phyloP scores from a whole-genome alignment of 306 rosid genomes.

The Begonia fuchsioides region DNA sequence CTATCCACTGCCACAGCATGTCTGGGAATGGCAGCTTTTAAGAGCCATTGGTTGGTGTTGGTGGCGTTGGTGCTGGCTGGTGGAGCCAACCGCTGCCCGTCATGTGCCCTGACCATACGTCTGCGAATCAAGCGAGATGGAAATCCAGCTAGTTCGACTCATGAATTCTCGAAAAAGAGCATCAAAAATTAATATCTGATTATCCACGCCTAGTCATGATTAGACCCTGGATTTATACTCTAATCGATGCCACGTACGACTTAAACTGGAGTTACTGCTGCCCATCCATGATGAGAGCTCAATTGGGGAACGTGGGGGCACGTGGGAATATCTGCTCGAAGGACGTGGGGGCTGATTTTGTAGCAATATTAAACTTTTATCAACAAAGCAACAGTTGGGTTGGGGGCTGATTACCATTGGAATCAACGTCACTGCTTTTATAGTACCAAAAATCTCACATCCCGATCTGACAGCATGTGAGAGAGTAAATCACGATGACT shows the following conservation, averaged over 20 bases:
- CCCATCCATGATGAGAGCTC: neutral
- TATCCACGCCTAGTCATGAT: too few species aligned
- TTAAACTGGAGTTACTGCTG: neutral
- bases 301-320: constrained; percentile 5
- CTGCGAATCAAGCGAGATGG: too few species aligned
- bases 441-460: too few species aligned
- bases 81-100: neutral
- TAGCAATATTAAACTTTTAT: too few species aligned
- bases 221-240: too few species aligned
- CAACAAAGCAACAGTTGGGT: too few species aligned
- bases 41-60: constrained; percentile 16
- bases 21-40: constrained; percentile 9
- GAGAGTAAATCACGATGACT: too few species aligned
- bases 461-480: too few species aligned
- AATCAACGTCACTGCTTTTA: too few species aligned
- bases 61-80: constrained; percentile 4
- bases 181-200: neutral
- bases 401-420: too few species aligned
- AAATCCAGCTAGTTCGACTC: constrained; percentile 44
- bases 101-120: constrained; percentile 6
- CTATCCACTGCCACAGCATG: too few species aligned
- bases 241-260: too few species aligned
- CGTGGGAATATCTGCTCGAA: neutral
- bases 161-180: constrained; percentile 7
- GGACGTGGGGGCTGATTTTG: neutral